Percentiles rank a stretch among this genome's conserved stretches.
Evolutionary conservation across 73 alveolate genomes (phyloP).

Genomic region (Stentor roeselii): DNA sequence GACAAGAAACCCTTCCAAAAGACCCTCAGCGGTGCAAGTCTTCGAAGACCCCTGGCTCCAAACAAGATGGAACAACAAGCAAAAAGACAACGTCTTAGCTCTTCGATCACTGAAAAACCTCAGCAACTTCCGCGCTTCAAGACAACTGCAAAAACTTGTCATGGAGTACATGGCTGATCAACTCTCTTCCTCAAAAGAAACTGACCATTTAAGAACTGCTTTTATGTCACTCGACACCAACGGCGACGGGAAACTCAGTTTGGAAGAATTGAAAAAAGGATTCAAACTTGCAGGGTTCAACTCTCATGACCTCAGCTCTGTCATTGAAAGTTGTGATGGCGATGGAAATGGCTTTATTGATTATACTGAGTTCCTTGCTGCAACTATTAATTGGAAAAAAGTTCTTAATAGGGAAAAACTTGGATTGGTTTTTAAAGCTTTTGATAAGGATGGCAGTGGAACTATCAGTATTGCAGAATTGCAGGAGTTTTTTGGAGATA

Average conservation of each 20-base stretch:
- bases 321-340: constrained; percentile 47
- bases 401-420: constrained; percentile 43
- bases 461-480: constrained; percentile 43
- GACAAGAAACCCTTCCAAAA: constrained; percentile 19
- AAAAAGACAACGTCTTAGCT: background rate
- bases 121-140: background rate
- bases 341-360: constrained; percentile 67
- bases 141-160: constrained; percentile 65
- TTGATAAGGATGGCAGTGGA: constrained; percentile 60
- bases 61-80: background rate
- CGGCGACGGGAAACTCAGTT: constrained; percentile 75
- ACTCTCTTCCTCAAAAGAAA: constrained; percentile 50
- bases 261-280: constrained; percentile 70
- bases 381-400: constrained; percentile 36
- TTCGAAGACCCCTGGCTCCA: constrained; percentile 39
- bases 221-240: constrained; percentile 70
- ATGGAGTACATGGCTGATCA: constrained; percentile 63
- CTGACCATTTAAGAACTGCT: constrained; percentile 58
- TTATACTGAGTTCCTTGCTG: constrained; percentile 67
- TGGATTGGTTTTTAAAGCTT: constrained; percentile 53
- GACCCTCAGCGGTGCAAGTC: constrained; percentile 44
- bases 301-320: constrained; percentile 31
- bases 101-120: constrained; percentile 22
- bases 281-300: constrained; percentile 33
- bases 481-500: constrained; percentile 15